Percentiles rank a stretch among this genome's conserved stretches.
Conservation (phyloP, 345 rosid species). For the Populus deltoides region DNA sequence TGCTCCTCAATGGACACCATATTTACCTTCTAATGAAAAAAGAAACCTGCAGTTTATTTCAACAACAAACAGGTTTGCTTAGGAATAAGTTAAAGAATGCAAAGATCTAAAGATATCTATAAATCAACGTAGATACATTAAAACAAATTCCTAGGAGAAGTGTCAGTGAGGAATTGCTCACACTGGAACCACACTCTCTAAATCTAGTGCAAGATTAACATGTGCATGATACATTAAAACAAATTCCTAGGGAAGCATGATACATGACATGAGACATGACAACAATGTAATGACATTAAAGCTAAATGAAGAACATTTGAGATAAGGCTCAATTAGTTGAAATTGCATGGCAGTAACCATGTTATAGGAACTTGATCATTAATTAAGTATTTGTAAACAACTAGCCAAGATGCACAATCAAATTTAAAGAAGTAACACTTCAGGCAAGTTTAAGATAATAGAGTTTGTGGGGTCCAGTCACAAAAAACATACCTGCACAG, state of each 20-base stretch:
- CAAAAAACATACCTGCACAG: conserved; percentile 49
- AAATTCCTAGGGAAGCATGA: background rate
- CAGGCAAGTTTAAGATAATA: background rate
- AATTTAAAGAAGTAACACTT: background rate
- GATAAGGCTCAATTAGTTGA: background rate
- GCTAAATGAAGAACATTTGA: background rate
- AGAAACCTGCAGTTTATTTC: background rate
- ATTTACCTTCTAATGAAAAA: background rate
- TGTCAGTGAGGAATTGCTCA: background rate
- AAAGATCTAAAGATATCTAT: background rate
- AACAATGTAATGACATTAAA: background rate
- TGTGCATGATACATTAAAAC: background rate
- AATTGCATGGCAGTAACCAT: background rate
- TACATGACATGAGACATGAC: background rate
- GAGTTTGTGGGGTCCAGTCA: background rate
- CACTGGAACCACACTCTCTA: background rate
- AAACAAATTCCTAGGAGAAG: too few species aligned
- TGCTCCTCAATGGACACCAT: background rate
- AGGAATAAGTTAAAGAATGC: background rate
- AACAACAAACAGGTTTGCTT: background rate
- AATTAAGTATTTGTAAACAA: background rate
- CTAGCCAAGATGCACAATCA: background rate
- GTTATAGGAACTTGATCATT: background rate
- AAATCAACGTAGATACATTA: background rate
- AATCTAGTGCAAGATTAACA: background rate